These are phyloP conservation scores for Gamarada debralockiae DNA, from an alignment of 495 filamentous ascomycete species.

Conservation along the genomic window DNA sequence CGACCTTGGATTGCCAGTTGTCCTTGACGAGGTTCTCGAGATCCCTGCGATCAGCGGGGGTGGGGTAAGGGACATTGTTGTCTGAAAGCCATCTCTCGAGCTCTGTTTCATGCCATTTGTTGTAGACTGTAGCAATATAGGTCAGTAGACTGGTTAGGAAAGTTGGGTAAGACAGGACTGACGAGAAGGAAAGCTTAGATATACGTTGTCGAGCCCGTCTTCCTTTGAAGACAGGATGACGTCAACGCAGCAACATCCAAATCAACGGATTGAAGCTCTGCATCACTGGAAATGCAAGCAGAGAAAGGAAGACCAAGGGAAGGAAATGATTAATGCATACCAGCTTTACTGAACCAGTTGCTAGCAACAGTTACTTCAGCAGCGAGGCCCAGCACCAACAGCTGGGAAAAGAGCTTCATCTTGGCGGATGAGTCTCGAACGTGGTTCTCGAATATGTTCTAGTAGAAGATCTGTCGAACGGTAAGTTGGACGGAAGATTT, in stretches of 20 bases:
- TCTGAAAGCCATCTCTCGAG: slow-evolving; percentile 96
- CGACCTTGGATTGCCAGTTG: slow-evolving; percentile 77
- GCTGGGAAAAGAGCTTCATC: slow-evolving; percentile 73
- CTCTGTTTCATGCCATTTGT: slow-evolving; percentile 98
- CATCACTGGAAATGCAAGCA: no score
- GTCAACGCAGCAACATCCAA: no score
- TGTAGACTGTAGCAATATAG: slow-evolving; percentile 66
- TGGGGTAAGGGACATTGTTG: slow-evolving; percentile 82
- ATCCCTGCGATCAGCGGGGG: slow-evolving; percentile 79
- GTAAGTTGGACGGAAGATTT: no score
- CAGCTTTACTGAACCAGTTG: slow-evolving; percentile 79
- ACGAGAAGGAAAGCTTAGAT: no score
- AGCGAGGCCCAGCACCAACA: slow-evolving; percentile 68
- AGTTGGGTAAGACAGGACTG: not conserved
- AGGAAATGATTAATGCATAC: slow-evolving; percentile 43
- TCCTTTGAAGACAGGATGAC: no score
- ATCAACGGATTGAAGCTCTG: not conserved
- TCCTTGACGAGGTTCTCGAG: slow-evolving; percentile 79
- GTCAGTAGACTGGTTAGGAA: not conserved
- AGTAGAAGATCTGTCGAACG: no score
- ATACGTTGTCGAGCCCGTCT: no score
- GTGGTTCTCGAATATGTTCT: slow-evolving; percentile 21
- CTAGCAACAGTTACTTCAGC: slow-evolving; percentile 64
- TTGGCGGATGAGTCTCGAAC: slow-evolving; percentile 14
- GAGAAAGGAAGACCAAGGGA: not conserved